Conservation (phyloP, 805 yeast species). For the Torulaspora quercuum region DNA sequence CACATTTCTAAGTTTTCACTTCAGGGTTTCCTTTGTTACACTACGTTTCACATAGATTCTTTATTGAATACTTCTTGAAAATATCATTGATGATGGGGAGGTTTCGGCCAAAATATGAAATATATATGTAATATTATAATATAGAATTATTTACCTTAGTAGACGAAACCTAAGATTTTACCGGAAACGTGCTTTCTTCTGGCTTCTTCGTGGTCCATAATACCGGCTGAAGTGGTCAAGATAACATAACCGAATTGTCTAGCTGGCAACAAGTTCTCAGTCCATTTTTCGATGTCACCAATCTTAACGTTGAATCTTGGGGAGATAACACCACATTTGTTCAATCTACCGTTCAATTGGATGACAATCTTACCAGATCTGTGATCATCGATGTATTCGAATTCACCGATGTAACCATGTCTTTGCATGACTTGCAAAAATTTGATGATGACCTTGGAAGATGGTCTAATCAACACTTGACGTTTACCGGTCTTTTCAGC, state of each 20-base stretch:
- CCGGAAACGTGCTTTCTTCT: conserved; percentile 99
- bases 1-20: conserved; percentile 1
- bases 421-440: conserved; percentile 95
- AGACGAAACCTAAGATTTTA: conserved; percentile 96
- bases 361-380: conserved; percentile 97
- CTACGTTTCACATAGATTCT: no score
- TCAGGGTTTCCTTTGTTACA: no score
- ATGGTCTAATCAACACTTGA: conserved; percentile 97
- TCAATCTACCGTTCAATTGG: conserved; percentile 95
- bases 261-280: conserved; percentile 96
- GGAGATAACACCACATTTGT: conserved; percentile 98
- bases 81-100: no score
- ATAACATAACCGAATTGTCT: conserved; percentile 98
- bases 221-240: conserved; percentile 98
- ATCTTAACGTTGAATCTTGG: conserved; percentile 98
- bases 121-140: no score
- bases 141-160: conserved; percentile 46
- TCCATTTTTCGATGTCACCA: conserved; percentile 96
- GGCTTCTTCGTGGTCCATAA: conserved; percentile 99
- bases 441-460: conserved; percentile 97
- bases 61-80: no score
- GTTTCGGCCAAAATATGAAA: no score
- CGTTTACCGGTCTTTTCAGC: conserved; percentile 99
- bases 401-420: conserved; percentile 98
- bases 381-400: conserved; percentile 98